A percentile compares a stretch with the other conserved stretches of the same genome.
These are phyloP conservation scores for Naganishia albida DNA, from an alignment of 1,284 basidiomycete genomes.

Conservation along the genomic window DNA sequence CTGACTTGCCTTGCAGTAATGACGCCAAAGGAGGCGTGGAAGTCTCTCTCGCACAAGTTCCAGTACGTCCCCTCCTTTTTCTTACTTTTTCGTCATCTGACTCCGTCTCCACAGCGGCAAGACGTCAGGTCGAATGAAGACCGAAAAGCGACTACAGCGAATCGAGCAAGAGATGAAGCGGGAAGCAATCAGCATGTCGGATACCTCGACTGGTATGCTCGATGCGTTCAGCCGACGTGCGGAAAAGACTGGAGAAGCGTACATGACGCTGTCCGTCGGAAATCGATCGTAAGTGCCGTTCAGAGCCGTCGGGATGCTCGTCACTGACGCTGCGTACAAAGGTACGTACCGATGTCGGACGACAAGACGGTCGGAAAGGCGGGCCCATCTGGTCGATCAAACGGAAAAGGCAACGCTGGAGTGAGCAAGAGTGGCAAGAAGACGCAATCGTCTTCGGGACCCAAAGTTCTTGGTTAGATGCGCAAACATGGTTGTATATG, in stretches of 20 bases:
- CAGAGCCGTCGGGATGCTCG: not conserved
- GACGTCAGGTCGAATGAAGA: conserved; percentile 89
- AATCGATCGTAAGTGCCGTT: conserved; percentile 79
- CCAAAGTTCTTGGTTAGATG: conserved; percentile 30
- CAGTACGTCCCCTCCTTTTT: conserved; percentile 56
- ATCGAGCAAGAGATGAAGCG: conserved; percentile 91
- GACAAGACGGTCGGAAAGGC: conserved; percentile 8
- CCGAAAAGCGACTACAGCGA: conserved; percentile 88
- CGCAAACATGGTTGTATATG: not conserved
- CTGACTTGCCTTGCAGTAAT: conserved; percentile 53
- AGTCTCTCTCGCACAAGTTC: conserved; percentile 90
- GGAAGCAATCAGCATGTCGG: conserved; percentile 83
- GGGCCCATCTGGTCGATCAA: conserved; percentile 2
- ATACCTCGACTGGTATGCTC: conserved; percentile 90
- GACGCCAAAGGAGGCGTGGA: conserved; percentile 95
- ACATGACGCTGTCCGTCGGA: conserved; percentile 89
- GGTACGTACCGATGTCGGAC: conserved; percentile 28
- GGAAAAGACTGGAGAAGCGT: conserved; percentile 87
- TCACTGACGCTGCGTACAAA: not conserved
- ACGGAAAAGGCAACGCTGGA: conserved; percentile 7
- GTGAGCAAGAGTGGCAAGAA: conserved; percentile 21
- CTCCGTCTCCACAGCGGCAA: conserved; percentile 63
- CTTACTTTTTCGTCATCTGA: not conserved
- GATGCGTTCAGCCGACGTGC: conserved; percentile 85
- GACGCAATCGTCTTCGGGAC: conserved; percentile 23